phyloP scores from a whole-genome alignment of 2,329 filamentous ascomycete genomes.

The Clarireedia sp. region DNA sequence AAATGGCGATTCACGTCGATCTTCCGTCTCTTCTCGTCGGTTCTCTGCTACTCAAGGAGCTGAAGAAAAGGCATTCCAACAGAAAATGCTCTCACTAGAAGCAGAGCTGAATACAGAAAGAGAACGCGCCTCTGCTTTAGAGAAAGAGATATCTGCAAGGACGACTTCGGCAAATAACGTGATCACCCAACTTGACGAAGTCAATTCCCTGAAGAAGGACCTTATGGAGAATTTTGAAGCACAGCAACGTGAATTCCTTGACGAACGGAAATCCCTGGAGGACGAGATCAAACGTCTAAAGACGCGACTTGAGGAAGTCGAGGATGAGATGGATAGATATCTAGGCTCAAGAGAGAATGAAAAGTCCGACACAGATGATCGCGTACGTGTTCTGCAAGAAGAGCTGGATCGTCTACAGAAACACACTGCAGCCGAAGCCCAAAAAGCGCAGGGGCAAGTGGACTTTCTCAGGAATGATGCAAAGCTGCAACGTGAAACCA shows the following conservation, averaged over 20 bases:
- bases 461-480: constrained; percentile 55
- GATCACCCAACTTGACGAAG: constrained; percentile 70
- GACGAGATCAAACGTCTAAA: constrained; percentile 71
- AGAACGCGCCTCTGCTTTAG: constrained; percentile 56
- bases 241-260: constrained; percentile 78
- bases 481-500: constrained; percentile 50
- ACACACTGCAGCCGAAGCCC: constrained; percentile 47
- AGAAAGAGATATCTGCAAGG: constrained; percentile 59
- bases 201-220: constrained; percentile 86
- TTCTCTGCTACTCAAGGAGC: constrained; percentile 51
- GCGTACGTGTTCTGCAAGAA: constrained; percentile 57
- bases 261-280: constrained; percentile 76
- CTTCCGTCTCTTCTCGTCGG: constrained; percentile 52
- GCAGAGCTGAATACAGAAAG: constrained; percentile 68
- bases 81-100: constrained; percentile 62
- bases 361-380: constrained; percentile 61
- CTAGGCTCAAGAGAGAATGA: constrained; percentile 79
- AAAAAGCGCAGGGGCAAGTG: constrained; percentile 54
- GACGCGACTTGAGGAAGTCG: constrained; percentile 73
- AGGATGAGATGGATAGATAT: constrained; percentile 84
- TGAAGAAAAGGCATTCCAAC: constrained; percentile 53
- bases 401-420: constrained; percentile 60
- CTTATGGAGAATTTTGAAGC: constrained; percentile 92
- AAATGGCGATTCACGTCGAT: constrained; percentile 44
- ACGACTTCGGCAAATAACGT: constrained; percentile 51